Evolutionary conservation across 1,284 basidiomycete genomes (phyloP).

Genomic region (Cutaneotrichosporon cutaneum): DNA sequence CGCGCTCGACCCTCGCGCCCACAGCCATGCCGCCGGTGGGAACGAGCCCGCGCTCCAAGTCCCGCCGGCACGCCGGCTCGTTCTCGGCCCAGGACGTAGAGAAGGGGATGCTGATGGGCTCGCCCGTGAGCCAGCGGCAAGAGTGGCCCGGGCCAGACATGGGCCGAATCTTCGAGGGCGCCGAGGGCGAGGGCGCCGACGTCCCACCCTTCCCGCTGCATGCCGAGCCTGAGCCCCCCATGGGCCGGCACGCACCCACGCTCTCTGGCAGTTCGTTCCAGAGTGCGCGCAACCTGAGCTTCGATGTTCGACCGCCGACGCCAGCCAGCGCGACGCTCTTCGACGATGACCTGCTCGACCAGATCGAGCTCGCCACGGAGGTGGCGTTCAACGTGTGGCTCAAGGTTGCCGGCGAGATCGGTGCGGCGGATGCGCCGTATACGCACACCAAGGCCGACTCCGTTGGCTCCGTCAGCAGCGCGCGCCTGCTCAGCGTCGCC

Average conservation of each 20-base stretch:
- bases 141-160: conserved; percentile 24
- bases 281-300: conserved; percentile 37
- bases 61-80: conserved; percentile 82
- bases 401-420: conserved; percentile 54
- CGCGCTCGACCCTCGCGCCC: background rate
- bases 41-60: conserved; percentile 52
- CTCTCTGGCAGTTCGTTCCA: background rate
- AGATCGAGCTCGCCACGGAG: conserved; percentile 54
- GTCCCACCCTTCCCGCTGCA: conserved; percentile 24
- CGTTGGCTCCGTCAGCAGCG: conserved; percentile 18
- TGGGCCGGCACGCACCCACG: background rate
- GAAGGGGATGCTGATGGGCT: conserved; percentile 74
- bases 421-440: conserved; percentile 30
- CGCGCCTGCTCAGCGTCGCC: conserved; percentile 20
- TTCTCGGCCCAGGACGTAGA: conserved; percentile 90
- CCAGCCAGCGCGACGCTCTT: conserved; percentile 49
- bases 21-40: conserved; percentile 14
- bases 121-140: conserved; percentile 28
- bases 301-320: conserved; percentile 49
- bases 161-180: conserved; percentile 15
- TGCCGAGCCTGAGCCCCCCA: conserved; percentile 20
- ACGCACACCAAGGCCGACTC: conserved; percentile 23
- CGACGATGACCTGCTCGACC: conserved; percentile 55
- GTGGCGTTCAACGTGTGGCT: conserved; percentile 55
- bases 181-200: conserved; percentile 10